Percentiles rank a stretch among this genome's conserved stretches.
phyloP scores from a whole-genome alignment of 257 asterid genomes.

The Cynanchum wilfordii region DNA sequence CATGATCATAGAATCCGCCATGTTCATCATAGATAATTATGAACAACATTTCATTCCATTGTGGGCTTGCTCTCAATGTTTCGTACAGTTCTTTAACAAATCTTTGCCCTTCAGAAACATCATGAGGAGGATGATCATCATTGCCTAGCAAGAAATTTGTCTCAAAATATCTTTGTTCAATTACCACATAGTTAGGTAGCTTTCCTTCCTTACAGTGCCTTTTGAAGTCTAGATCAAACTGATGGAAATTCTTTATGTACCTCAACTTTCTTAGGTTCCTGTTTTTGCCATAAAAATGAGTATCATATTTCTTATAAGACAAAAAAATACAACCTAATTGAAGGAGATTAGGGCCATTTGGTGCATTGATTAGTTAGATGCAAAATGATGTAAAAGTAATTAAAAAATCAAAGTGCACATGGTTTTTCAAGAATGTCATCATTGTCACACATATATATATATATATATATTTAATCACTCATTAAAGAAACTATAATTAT shows the following conservation, averaged over 20 bases:
- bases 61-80: conserved; percentile 62
- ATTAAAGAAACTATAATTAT: not conserved
- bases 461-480: no score
- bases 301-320: no score
- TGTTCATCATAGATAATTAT: conserved; percentile 60
- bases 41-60: conserved; percentile 58
- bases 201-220: conserved; percentile 63
- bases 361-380: no score
- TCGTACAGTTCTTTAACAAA: conserved; percentile 57
- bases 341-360: no score
- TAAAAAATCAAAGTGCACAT: not conserved
- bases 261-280: conserved; percentile 63
- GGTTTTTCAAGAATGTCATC: not conserved
- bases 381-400: not conserved
- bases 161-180: conserved; percentile 62
- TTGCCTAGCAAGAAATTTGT: conserved; percentile 48
- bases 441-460: not conserved
- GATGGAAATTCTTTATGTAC: conserved; percentile 59
- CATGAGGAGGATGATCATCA: conserved; percentile 82
- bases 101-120: conserved; percentile 57
- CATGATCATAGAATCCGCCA: conserved; percentile 76
- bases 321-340: no score
- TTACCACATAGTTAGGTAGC: conserved; percentile 64
- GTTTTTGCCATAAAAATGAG: not conserved
- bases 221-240: conserved; percentile 54